Evolutionary conservation across 805 yeast species (phyloP).

Genomic region (Monosporozyma servazzii): DNA sequence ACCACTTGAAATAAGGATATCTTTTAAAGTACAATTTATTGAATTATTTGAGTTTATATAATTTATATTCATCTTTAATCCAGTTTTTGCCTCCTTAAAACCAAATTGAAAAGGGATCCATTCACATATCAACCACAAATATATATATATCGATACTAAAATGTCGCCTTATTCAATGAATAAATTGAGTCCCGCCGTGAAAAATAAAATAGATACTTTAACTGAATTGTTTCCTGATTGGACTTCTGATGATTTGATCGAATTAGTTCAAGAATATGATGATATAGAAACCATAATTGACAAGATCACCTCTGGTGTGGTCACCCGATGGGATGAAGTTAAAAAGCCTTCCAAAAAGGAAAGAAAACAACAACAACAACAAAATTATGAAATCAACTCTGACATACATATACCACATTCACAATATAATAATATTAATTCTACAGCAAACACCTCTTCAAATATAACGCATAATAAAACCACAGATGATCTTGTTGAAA

Average conservation of each 20-base stretch:
- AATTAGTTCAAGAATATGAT: slow-evolving; percentile 65
- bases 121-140: neutral
- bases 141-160: neutral
- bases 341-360: slow-evolving; percentile 55
- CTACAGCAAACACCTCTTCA: slow-evolving; percentile 8
- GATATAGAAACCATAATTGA: slow-evolving; percentile 76
- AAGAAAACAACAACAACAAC: slow-evolving; percentile 30
- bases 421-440: slow-evolving; percentile 7
- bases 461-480: slow-evolving; percentile 9
- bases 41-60: no score
- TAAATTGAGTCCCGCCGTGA: slow-evolving; percentile 27
- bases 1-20: no score
- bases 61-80: no score
- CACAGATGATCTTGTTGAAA: neutral
- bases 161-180: slow-evolving; percentile 4
- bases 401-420: neutral
- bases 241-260: slow-evolving; percentile 74
- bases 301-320: slow-evolving; percentile 83
- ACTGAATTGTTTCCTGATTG: slow-evolving; percentile 91
- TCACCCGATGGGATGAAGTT: slow-evolving; percentile 90
- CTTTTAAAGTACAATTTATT: no score
- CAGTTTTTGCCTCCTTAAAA: no score
- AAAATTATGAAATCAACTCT: slow-evolving; percentile 5
- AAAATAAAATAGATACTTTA: slow-evolving; percentile 44
- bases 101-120: no score